Percentiles rank a stretch among this genome's conserved stretches.
phyloP scores from a whole-genome alignment of 2,329 filamentous ascomycete genomes.

The Myriosclerotinia duriaeana region DNA sequence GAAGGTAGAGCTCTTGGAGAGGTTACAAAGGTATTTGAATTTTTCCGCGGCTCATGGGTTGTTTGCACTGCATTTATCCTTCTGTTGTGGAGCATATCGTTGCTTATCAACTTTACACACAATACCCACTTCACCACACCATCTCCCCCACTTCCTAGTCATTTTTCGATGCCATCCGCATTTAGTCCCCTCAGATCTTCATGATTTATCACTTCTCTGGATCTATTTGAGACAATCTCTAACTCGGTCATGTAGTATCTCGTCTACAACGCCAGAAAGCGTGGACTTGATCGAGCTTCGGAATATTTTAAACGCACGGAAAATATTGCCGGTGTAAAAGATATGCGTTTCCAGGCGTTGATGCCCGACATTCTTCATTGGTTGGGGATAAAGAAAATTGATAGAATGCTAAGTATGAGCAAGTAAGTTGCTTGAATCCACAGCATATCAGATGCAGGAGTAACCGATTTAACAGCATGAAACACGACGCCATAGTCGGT shows the following conservation, averaged over 20 bases:
- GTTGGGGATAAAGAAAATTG: constrained; percentile 98
- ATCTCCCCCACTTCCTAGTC: constrained; percentile 63
- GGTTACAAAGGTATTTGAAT: constrained; percentile 52
- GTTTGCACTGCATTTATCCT: constrained; percentile 25
- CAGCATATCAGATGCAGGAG: constrained; percentile 30
- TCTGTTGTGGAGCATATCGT: constrained; percentile 19
- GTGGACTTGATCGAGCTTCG: constrained; percentile 74
- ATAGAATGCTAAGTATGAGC: constrained; percentile 97
- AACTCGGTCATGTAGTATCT: constrained; percentile 42
- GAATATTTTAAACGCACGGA: constrained; percentile 98
- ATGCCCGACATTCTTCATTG: constrained; percentile 98
- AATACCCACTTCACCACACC: constrained; percentile 67
- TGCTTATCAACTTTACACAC: constrained; percentile 28
- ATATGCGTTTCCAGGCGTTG: constrained; percentile 95
- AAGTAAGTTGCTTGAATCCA: constrained; percentile 49
- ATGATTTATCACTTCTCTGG: constrained; percentile 18
- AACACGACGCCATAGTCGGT: constrained; percentile 83
- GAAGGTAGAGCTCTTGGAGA: constrained; percentile 93
- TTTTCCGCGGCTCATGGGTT: constrained; percentile 14
- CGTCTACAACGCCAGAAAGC: constrained; percentile 78
- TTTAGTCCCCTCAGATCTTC: constrained; percentile 24
- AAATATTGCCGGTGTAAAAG: constrained; percentile 95
- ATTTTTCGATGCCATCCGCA: constrained; percentile 27
- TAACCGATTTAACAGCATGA: constrained; percentile 60
- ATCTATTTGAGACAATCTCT: constrained; percentile 26